These are phyloP conservation scores for Ophiostoma ulmi DNA, from an alignment of 2,329 filamentous ascomycete genomes.

Conservation along the genomic window DNA sequence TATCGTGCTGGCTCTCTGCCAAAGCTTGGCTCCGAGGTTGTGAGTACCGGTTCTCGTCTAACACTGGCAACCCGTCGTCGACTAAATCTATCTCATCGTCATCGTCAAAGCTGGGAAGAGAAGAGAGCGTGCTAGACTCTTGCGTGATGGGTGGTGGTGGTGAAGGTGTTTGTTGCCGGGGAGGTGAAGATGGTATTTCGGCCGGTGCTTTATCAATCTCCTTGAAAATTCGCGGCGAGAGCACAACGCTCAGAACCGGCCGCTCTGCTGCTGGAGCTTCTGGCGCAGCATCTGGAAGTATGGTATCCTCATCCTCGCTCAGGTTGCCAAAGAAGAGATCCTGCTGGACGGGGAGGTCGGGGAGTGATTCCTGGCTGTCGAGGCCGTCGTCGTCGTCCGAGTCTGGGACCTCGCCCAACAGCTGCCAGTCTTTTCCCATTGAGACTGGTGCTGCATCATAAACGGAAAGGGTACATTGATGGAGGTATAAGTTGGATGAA, in stretches of 20 bases:
- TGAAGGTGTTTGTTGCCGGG: neutral
- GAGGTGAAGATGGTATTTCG: neutral
- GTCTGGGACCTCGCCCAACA: constrained; percentile 42
- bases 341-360: neutral
- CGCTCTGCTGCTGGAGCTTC: neutral
- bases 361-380: constrained; percentile 32
- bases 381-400: constrained; percentile 41
- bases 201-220: neutral
- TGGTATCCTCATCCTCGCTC: neutral
- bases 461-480: constrained; percentile 2
- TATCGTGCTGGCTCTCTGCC: neutral
- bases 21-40: neutral
- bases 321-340: neutral
- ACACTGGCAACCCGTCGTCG: neutral
- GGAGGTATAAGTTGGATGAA: neutral
- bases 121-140: neutral
- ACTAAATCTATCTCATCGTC: constrained; percentile 27
- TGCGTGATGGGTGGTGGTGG: neutral
- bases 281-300: neutral
- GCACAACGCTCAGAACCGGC: neutral
- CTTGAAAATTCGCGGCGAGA: neutral
- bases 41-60: neutral
- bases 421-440: constrained; percentile 42
- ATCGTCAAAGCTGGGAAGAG: neutral
- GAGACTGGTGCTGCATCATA: constrained; percentile 33